Evolutionary conservation across 2,329 filamentous ascomycete species (phyloP), one percentile per base, ranked within the genome.

Genomic region (Claviceps spartinae): DNA sequence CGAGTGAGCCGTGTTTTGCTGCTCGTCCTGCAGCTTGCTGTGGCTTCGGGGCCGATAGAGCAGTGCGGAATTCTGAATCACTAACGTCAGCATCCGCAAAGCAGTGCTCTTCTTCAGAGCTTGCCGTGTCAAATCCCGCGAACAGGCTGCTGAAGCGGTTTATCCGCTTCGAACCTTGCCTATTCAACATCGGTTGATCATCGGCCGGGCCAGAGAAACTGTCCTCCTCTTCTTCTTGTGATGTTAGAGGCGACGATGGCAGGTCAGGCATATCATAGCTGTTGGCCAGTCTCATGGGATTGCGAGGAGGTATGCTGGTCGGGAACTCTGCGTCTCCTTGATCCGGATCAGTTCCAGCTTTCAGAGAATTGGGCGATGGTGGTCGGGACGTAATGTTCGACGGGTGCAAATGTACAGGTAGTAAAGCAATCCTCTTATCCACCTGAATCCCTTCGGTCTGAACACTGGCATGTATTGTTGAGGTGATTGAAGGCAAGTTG

Each of bases 401-500:
- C 0, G 89, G 88, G 52, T 89, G 81, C 37, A 95, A 75, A 62
- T 93, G 86, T 1, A 81, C 72, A 14, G 88, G 88, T 26, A 95
- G 73, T 58, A 82, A 83, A 55, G 85, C 79, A 45, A 88, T 71
- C 55, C 89, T 80, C 69, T 81, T 80, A 62, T 95, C 90, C 5
- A 94, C 79, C 52, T 87, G 80, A 53, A 97, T 96, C 54, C 88
- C 86, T 59, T 97, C 90, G 0, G 93, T 98, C 71, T 98, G 93
- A 53, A 90, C 70, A 2, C 65, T 63, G 11, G 63, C 76, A 2
- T 69, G 65, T 2, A 46, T 53, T 2, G 59, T 64, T 3, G 56
- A 54, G 18, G 54, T 54, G 2, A 59, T 49, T 13, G 57, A 55
- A 1, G 63, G 56, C 13, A 71, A 51, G 47, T 63, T 69, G n/a